Evolutionary conservation across 371 early-diverging fungal species (phyloP).

Genomic region (Syncephalastrum monosporum): DNA sequence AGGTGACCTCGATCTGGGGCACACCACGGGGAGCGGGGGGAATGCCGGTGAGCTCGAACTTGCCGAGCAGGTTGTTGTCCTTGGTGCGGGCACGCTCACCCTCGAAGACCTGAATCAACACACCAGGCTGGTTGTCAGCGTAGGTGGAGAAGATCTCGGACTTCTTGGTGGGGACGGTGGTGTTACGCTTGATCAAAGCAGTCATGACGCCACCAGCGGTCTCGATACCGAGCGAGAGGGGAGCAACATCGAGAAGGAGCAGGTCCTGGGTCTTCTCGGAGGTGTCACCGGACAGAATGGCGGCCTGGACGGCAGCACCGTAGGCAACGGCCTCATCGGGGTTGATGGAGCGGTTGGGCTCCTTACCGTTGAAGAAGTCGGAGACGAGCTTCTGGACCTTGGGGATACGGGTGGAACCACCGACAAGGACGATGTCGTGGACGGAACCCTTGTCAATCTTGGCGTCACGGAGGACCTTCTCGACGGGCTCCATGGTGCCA

Average conservation of each 20-base stretch:
- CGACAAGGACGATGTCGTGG: constrained; percentile 97
- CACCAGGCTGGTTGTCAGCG: constrained; percentile 98
- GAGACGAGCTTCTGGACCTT: constrained; percentile 97
- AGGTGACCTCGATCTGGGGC: constrained; percentile 90
- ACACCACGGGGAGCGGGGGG: constrained; percentile 89
- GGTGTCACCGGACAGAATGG: constrained; percentile 78
- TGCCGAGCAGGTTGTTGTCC: constrained; percentile 96
- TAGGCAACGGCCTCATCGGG: constrained; percentile 96
- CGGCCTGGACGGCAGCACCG: constrained; percentile 94
- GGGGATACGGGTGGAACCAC: constrained; percentile 99
- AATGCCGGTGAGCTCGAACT: constrained; percentile 93
- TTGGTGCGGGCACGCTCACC: constrained; percentile 96
- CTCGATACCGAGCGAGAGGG: constrained; percentile 93
- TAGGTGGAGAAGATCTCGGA: constrained; percentile 98
- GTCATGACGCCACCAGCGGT: constrained; percentile 99
- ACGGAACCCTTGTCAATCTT: constrained; percentile 91
- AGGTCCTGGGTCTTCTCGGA: constrained; percentile 75
- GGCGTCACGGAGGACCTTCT: constrained; percentile 85
- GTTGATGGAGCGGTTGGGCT: constrained; percentile 85
- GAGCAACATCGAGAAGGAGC: constrained; percentile 87
- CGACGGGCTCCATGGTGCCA: constrained; percentile 80
- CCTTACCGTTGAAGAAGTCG: constrained; percentile 90
- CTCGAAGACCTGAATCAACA: constrained; percentile 97
- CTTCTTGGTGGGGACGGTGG: constrained; percentile 97
- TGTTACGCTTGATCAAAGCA: constrained; percentile 94